These are phyloP conservation scores for Botrytis sinoallii DNA, from an alignment of 2,329 filamentous ascomycete genomes.

Conservation along the genomic window DNA sequence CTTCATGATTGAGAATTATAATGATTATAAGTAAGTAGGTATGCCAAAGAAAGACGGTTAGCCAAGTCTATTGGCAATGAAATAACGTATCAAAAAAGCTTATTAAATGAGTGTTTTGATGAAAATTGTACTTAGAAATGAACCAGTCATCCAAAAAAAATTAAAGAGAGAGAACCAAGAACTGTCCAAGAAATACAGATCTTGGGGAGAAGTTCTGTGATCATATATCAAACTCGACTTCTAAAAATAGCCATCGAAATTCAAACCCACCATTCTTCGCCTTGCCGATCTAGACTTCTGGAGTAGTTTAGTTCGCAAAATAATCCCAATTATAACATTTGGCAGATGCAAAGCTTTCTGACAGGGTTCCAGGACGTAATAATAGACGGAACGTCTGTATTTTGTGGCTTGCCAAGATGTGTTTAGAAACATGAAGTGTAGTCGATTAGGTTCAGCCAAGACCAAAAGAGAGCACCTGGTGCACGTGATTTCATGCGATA, in stretches of 20 bases:
- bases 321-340: neutral
- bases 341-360: neutral
- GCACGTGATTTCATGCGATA: slow-evolving; percentile 4
- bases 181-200: neutral
- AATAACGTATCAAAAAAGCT: neutral
- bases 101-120: neutral
- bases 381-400: neutral
- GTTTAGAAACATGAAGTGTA: neutral
- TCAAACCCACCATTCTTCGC: neutral
- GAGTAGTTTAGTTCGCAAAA: neutral
- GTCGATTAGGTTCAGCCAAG: slow-evolving; percentile 4
- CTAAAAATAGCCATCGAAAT: neutral
- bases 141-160: slow-evolving; percentile 9
- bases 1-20: slow-evolving; percentile 7
- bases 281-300: neutral
- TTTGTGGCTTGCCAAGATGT: slow-evolving; percentile 5
- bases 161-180: slow-evolving; percentile 3
- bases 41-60: neutral
- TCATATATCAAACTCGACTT: slow-evolving; percentile 4
- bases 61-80: slow-evolving; percentile 10
- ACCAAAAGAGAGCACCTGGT: neutral
- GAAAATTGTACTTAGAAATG: neutral
- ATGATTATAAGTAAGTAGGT: neutral
- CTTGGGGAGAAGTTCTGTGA: neutral
- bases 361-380: neutral